Conservation (phyloP, 768 basidiomycete species). For the Auriscalpium microsporum region DNA sequence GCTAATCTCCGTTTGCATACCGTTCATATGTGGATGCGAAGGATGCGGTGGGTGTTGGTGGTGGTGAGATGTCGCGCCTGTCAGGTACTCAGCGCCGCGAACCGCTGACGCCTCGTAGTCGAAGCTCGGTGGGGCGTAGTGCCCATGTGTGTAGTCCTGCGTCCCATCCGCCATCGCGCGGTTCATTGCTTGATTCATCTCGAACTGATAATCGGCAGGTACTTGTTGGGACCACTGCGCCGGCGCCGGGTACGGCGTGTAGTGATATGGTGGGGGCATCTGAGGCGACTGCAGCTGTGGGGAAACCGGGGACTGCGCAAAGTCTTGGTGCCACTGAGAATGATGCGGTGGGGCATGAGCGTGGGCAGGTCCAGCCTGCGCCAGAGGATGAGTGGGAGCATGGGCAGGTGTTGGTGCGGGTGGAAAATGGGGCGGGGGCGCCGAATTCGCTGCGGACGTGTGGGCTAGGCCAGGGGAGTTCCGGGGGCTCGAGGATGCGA, state of each 20-base stretch:
- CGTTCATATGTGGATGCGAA: not conserved
- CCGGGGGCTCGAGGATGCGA: conserved; percentile 29
- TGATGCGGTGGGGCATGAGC: too few species aligned
- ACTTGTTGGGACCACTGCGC: conserved; percentile 6
- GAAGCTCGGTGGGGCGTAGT: conserved; percentile 4
- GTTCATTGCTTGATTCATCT: not conserved
- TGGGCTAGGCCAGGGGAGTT: conserved; percentile 13
- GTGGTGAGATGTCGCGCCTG: not conserved
- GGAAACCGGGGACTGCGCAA: conserved; percentile 9
- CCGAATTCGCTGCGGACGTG: conserved; percentile 25
- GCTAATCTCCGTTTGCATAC: conserved; percentile 11
- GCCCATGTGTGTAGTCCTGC: not conserved
- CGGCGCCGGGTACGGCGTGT: not conserved
- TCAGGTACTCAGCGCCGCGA: conserved; percentile 11
- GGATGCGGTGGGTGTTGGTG: conserved; percentile 3
- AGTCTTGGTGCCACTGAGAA: too few species aligned
- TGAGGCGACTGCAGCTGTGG: conserved; percentile 12
- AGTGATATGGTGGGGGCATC: not conserved
- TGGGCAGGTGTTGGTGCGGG: conserved; percentile 20
- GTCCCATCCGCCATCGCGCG: not conserved
- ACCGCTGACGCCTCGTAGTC: conserved; percentile 13
- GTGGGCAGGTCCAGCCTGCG: not conserved
- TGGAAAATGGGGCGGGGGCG: conserved; percentile 37
- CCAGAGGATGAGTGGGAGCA: not conserved
- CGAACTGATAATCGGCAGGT: conserved; percentile 1